Evolutionary conservation across 2,329 filamentous ascomycete genomes (phyloP), one percentile per base, ranked within the genome.

Genomic region (Zasmidium cellare): DNA sequence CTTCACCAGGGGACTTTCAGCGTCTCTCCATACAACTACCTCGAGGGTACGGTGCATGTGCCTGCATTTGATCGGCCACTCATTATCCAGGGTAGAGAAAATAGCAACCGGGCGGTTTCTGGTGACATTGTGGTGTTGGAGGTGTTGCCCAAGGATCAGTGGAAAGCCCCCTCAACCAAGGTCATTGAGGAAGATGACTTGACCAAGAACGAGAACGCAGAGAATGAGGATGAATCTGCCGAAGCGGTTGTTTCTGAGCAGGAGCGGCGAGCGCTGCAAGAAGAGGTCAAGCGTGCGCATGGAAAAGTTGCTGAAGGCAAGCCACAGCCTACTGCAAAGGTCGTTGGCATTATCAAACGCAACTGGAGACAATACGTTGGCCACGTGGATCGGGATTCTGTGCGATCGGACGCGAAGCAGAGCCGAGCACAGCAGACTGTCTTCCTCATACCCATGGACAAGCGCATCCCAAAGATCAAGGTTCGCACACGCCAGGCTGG

Each of bases 321-420:
- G 51, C 86, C 91, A 2, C 92, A 97, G 68, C 94, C 94, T 6
- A 97, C 94, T 6, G 94, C 93, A 23, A 90, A 85, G 71, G 90
- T 99, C 12, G 91, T 97, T 6, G 94, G 94, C 49, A 83, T 97
- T 22, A 85, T 96, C 72, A 97, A 96, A 77, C 86, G 94, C 53
- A 97, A 97, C 74, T 99, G 94, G 94, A 85, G 94, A 60, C 96
- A 97, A 75, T 97, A 97, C 67, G 94, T 99, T 61, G 94, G 94
- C 1, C 92, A 97, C 71, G 88, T 99, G 56, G 94, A 99, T 71
- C 87, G 88, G 51, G 90, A 89, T 11, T 96, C 92, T 1, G 88
- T 92, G 50, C 88, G 87, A 68, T 85, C 87, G 53, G 84, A 86
- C 2, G 84, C 84, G 1, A 88, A 86, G 59, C 88, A 92, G 66